phyloP scores from a whole-genome alignment of 116 monocot species.

The Zostera marina region DNA sequence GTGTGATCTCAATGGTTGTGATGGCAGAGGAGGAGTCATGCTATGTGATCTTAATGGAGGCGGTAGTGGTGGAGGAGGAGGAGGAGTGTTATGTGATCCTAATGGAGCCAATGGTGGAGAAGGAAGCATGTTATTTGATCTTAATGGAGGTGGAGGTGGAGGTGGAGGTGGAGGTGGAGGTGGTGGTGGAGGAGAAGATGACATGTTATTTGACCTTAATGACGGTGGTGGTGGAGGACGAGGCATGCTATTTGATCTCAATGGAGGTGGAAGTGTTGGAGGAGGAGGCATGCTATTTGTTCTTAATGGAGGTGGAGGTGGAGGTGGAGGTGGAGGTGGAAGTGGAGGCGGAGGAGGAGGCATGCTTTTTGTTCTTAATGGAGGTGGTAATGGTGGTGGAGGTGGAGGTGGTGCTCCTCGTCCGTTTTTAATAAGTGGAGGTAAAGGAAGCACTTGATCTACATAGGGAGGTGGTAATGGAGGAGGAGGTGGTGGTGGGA shows the following conservation, averaged over 20 bases:
- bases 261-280: slow-evolving; percentile 2
- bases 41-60: not conserved
- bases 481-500: slow-evolving; percentile 12
- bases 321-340: slow-evolving; percentile 6
- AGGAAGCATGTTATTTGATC: not conserved
- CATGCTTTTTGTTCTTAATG: not conserved
- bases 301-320: slow-evolving; percentile 1
- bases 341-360: slow-evolving; percentile 1
- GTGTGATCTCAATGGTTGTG: slow-evolving; percentile 8
- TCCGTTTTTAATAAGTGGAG: slow-evolving; percentile 1
- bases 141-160: slow-evolving; percentile 9
- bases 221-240: slow-evolving; percentile 2
- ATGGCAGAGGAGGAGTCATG: slow-evolving; percentile 9
- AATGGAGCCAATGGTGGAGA: slow-evolving; percentile 12
- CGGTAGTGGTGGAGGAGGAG: slow-evolving; percentile 17
- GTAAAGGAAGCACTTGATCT: not conserved
- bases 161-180: slow-evolving; percentile 16
- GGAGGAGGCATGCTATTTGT: not conserved
- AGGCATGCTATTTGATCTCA: too few species aligned
- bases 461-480: slow-evolving; percentile 2
- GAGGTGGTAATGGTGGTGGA: slow-evolving; percentile 2
- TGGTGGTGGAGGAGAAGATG: slow-evolving; percentile 6
- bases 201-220: not conserved
- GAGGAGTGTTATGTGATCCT: slow-evolving; percentile 5
- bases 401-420: not conserved